Base-by-base conservation (phyloP, 768 basidiomycete species). In the Leccinum boreale region DNA sequence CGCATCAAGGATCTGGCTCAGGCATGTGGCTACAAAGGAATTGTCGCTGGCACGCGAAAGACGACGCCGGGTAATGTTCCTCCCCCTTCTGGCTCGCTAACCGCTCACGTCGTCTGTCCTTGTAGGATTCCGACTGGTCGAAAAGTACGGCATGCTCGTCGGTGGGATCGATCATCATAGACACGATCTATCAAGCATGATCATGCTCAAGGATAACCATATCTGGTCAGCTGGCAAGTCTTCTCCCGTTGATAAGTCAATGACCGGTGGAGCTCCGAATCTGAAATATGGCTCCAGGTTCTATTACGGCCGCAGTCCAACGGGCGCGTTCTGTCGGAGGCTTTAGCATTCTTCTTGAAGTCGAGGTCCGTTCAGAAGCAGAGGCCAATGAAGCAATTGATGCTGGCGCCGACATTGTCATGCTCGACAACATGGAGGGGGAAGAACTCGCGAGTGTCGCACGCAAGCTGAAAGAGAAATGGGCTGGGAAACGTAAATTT, bases 171-270 rank as follows among this genome's bases (percentile, higher is more conserved):
- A 99, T 70, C 78, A 92, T 9, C 97, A 99, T 77, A 85, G 97
- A 23, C 89, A 97, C 64, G 95, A 98, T 72, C 80, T 98, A n/a
- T 94, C 92, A 28, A 92, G 90, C 70, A 98, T 99, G 97, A 95
- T 99, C 68, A 99, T 99, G 97, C 84, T 99, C 67, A 98, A 98
- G 74, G 97, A 99, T 67, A 99, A 99, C 70, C 97, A 99, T 70
- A 92, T 98, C 69, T 98, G 94, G 95, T 96, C 94, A 3, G 90
- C 87, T 45, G 94, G 94, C 87, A 67, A 59, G 79, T 62, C 28
- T 36, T 42, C 24, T 35, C 19, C 11, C 6, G 21, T 42, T 45
- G 29, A 26, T 31, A 4, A 56, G 24, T 24, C 23, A 31, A 54
- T 42, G n/a, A 19, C 36, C 3, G 36, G 15, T 36, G 15, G 31